Percentiles rank a stretch among this genome's conserved stretches.
Evolutionary conservation across 78 protist species (phyloP).

Genomic region (Guillardia theta): DNA sequence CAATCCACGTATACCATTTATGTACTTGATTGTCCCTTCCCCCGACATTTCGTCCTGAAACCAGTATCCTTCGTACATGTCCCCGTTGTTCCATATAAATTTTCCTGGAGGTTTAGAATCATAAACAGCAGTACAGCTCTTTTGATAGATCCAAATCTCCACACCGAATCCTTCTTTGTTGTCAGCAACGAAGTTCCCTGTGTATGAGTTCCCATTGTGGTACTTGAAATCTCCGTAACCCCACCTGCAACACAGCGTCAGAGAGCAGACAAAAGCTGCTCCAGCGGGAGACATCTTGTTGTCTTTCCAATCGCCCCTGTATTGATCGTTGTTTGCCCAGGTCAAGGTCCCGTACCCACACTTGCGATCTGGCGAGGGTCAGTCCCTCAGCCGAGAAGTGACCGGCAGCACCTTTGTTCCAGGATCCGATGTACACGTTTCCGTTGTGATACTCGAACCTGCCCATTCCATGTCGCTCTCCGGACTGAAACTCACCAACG

Average conservation of each 20-base stretch:
- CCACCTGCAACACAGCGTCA: neutral
- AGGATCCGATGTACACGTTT: neutral
- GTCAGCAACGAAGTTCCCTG: neutral
- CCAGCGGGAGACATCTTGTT: neutral
- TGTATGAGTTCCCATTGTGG: neutral
- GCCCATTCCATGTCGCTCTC: neutral
- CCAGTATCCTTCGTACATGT: neutral
- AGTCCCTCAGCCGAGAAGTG: too few species aligned
- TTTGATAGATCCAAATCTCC: neutral
- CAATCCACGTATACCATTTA: too few species aligned
- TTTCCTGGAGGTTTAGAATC: neutral
- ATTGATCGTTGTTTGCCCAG: neutral
- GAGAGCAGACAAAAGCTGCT: neutral
- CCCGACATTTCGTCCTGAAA: neutral
- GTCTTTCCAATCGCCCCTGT: neutral
- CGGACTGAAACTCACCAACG: neutral
- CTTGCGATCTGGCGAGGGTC: too few species aligned
- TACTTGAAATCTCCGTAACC: neutral
- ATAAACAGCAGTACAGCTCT: neutral
- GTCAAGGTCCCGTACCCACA: neutral
- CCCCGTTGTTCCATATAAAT: neutral
- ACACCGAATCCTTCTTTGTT: neutral
- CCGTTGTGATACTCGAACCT: neutral
- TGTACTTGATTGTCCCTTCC: neutral
- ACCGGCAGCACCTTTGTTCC: too few species aligned